Base-by-base conservation (phyloP, 352 stramenopile genomes). In the Phytopythium mirpurense region DNA sequence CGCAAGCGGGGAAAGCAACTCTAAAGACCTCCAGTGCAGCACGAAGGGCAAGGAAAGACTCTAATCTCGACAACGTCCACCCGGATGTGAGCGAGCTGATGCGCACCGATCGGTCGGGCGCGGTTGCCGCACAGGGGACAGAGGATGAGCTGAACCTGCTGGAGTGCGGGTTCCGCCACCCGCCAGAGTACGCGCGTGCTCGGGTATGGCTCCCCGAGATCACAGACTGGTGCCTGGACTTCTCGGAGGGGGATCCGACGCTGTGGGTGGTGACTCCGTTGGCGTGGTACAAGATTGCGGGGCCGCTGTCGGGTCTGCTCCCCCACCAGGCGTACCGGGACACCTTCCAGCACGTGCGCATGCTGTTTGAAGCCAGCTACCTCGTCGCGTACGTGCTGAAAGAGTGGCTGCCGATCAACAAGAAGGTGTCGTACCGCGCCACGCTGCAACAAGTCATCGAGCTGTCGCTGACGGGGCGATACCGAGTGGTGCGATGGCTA, bases 221-320 rank as follows among this genome's bases (percentile, higher is more conserved):
- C 51, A 86, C 78, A 8, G 83, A 93, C 54, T 93, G 83, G 83
- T 93, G 83, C 57, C 60, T 93, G n/a, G 83, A 93, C 44, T 93
- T 90, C 52, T 83, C 80, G 18, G 80, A 93, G 52, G 83, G 83
- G 16, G 83, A 93, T 52, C 83, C 83, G 24, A 93, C 83, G 10
- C 52, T 93, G 24, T 93, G 83, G 83, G 78, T 93, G 24, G 80
- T 93, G 47, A 93, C 83, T n/a, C 70, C 72, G 14, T 62, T 81
- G 54, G 74, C 83, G 1, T 93, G 83, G 83, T 93, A 93, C 64
- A 93, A 93, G 53, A 86, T 93, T 46, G 83, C 78, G 27, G 83
- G 83, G 3, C 80, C 83, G 8, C 57, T 93, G 27, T 90, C 83
- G 1, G 83, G 83, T 8, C 58, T 93, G 57, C 54, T 91, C 21